Conservation (phyloP, 2,329 filamentous ascomycete genomes). For the Penicillium sp. region DNA sequence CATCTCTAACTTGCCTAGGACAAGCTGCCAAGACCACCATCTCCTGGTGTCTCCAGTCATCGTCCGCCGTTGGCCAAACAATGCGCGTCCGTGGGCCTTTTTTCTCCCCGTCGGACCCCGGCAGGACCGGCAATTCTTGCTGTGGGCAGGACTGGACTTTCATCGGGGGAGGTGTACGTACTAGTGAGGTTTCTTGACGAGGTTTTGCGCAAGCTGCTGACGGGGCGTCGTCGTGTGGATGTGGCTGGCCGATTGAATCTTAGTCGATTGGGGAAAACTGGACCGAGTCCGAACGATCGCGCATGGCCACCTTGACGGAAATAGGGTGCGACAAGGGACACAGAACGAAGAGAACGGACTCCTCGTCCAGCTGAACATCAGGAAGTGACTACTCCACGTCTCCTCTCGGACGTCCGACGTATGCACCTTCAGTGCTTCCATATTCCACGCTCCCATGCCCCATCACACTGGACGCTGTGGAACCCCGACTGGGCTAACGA, state of each 20-base stretch:
- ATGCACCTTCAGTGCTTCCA: not conserved
- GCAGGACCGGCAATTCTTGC: not conserved
- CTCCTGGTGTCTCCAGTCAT: constrained; percentile 1
- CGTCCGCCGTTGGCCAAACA: not conserved
- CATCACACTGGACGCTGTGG: constrained; percentile 2
- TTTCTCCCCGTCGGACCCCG: constrained; percentile 2
- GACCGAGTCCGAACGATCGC: constrained; percentile 4
- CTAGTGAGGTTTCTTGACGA: not conserved
- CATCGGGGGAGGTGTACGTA: not conserved
- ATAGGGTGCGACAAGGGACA: not conserved
- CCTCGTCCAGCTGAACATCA: no score
- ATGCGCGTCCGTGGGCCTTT: not conserved
- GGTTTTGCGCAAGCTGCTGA: constrained; percentile 2
- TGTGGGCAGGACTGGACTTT: not conserved
- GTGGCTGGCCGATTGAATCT: not conserved
- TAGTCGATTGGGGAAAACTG: constrained; percentile 5
- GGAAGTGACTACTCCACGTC: not conserved
- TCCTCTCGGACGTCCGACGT: not conserved
- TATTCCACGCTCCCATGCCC: not conserved
- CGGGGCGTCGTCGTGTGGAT: not conserved
- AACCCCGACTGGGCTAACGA: constrained; percentile 13
- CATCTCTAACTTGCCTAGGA: not conserved
- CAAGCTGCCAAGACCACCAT: constrained; percentile 18
- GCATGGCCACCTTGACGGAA: not conserved
- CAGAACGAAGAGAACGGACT: not conserved